Conservation (phyloP, 345 rosid species). For the Syzygium aqueum region DNA sequence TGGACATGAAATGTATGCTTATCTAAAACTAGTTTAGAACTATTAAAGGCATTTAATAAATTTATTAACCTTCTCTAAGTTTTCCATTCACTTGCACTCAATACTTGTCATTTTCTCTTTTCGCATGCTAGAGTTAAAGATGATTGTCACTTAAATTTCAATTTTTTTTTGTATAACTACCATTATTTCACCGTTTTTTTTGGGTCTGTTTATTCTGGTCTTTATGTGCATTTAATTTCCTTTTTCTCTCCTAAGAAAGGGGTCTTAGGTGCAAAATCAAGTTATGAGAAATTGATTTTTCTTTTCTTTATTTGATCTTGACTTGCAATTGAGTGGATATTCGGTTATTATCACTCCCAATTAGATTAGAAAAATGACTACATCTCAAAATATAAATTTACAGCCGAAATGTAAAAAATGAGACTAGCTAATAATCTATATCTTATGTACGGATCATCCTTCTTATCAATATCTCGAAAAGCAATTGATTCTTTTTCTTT, state of each 20-base stretch:
- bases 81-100: not conserved
- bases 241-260: too few relatives aligned
- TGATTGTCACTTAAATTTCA: not conserved
- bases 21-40: not conserved
- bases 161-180: too few relatives aligned
- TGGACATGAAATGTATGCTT: not conserved
- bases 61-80: not conserved
- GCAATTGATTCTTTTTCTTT: not conserved
- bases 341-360: not conserved
- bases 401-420: not conserved
- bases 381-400: not conserved
- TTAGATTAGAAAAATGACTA: not conserved
- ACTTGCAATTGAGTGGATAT: not conserved
- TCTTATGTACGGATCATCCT: not conserved
- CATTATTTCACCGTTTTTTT: too few relatives aligned
- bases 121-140: not conserved
- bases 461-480: not conserved
- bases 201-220: not conserved
- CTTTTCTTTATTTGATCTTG: not conserved
- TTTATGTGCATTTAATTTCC: too few relatives aligned
- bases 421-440: not conserved
- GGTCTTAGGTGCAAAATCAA: too few relatives aligned
- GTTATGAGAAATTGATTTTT: not conserved
- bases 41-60: too few relatives aligned
- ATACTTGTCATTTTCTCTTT: too few relatives aligned